These are phyloP conservation scores for Phlyctochytrium planicorne DNA, from an alignment of 192 early-diverging fungal genomes.

Conservation along the genomic window DNA sequence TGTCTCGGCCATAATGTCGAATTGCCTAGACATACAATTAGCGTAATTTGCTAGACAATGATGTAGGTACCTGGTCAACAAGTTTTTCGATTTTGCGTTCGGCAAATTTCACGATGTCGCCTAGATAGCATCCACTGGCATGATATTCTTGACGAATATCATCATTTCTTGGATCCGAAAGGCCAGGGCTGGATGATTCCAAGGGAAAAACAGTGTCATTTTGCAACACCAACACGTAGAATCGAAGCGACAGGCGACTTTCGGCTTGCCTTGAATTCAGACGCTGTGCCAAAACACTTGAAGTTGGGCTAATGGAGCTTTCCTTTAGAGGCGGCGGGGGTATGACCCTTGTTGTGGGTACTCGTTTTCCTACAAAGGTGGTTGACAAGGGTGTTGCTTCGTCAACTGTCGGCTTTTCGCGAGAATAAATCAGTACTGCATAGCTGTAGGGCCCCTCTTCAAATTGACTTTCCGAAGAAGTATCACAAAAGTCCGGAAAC, in stretches of 20 bases:
- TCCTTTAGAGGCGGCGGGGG: too few relatives aligned
- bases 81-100: slow-evolving; percentile 42
- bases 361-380: too few relatives aligned
- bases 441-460: slow-evolving; percentile 28
- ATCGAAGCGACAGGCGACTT: slow-evolving; percentile 25
- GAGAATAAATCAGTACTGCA: slow-evolving; percentile 44
- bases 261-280: too few relatives aligned
- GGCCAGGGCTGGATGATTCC: slow-evolving; percentile 13
- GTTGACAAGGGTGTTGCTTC: too few relatives aligned
- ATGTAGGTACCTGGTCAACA: slow-evolving; percentile 43
- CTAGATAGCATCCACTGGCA: slow-evolving; percentile 47
- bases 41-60: not conserved
- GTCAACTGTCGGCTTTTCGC: too few relatives aligned
- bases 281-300: too few relatives aligned
- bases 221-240: slow-evolving; percentile 45
- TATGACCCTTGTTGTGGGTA: too few relatives aligned
- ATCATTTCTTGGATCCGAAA: slow-evolving; percentile 24
- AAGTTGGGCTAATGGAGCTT: too few relatives aligned
- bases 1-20: slow-evolving; percentile 49
- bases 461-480: slow-evolving; percentile 17
- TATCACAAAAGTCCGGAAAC: slow-evolving; percentile 32
- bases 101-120: slow-evolving; percentile 47
- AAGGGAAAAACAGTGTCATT: slow-evolving; percentile 29
- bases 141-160: slow-evolving; percentile 48
- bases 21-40: slow-evolving; percentile 34